Percentiles rank a stretch among this genome's conserved stretches.
Evolutionary conservation across 768 basidiomycete species (phyloP).

Genomic region (Leccinellum albellum): DNA sequence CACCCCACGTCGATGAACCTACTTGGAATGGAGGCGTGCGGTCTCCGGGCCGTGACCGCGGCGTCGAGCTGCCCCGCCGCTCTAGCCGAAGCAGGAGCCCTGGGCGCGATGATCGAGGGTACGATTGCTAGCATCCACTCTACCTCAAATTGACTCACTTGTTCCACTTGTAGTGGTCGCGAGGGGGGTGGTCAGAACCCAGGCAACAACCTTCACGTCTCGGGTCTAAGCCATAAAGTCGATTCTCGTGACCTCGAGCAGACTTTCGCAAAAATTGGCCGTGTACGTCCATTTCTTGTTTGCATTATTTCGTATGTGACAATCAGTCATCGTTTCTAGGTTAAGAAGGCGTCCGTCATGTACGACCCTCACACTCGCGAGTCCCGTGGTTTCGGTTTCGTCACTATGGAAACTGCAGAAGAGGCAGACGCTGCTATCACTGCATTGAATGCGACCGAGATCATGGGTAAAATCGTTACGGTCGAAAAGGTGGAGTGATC

Average conservation of each 20-base stretch:
- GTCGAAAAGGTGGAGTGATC: conserved; percentile 72
- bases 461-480: conserved; percentile 82
- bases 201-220: conserved; percentile 65
- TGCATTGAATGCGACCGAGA: conserved; percentile 74
- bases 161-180: conserved; percentile 10
- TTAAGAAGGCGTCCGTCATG: conserved; percentile 69
- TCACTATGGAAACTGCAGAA: conserved; percentile 77
- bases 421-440: conserved; percentile 92
- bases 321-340: conserved; percentile 21
- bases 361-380: conserved; percentile 69
- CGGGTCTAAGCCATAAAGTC: conserved; percentile 54
- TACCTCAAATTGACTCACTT: not conserved
- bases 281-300: conserved; percentile 44
- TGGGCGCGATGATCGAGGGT: conserved; percentile 56
- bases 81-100: conserved; percentile 82
- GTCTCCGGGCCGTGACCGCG: conserved; percentile 38
- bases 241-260: conserved; percentile 87
- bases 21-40: conserved; percentile 48
- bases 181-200: conserved; percentile 47
- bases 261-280: conserved; percentile 83
- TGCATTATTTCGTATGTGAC: not conserved
- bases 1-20: conserved; percentile 49
- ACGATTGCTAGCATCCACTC: conserved; percentile 22
- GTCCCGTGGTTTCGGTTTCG: conserved; percentile 84
- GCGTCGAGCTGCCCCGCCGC: conserved; percentile 54